Percentiles rank a stretch among this genome's conserved stretches.
phyloP scores from a whole-genome alignment of 345 rosid genomes.

The Eutrema yunnanense region DNA sequence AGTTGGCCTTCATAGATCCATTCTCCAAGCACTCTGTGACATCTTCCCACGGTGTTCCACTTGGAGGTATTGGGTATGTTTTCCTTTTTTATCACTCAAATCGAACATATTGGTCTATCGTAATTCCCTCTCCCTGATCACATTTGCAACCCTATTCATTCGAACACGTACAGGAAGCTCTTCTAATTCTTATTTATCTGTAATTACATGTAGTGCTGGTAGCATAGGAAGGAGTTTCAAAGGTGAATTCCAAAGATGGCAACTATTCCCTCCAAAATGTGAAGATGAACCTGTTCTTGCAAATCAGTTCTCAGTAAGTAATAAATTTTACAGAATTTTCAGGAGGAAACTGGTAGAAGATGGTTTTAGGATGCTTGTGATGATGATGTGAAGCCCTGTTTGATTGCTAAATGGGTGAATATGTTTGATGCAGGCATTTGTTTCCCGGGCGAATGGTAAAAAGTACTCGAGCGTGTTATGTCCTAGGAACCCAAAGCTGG shows the following conservation, averaged over 20 bases:
- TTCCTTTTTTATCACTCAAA: not conserved
- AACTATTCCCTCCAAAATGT: conserved; percentile 65
- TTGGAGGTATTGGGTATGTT: conserved; percentile 84
- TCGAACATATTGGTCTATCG: not conserved
- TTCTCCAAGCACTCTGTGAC: conserved; percentile 48
- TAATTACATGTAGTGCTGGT: conserved; percentile 46
- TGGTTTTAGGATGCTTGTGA: too few relatives aligned
- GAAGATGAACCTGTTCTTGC: conserved; percentile 74
- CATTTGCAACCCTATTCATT: not conserved
- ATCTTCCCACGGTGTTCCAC: conserved; percentile 71
- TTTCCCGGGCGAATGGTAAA: conserved; percentile 19
- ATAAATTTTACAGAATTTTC: not conserved
- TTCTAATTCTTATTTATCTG: too few relatives aligned
- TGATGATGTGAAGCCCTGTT: not conserved
- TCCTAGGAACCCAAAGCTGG: conserved; percentile 20
- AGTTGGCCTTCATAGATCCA: conserved; percentile 56
- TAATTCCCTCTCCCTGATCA: not conserved
- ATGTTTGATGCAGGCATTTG: conserved; percentile 26
- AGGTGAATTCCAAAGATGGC: conserved; percentile 92
- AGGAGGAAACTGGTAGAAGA: not conserved
- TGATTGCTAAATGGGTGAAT: not conserved
- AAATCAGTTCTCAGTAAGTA: conserved; percentile 96
- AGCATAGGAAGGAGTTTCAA: conserved; percentile 88
- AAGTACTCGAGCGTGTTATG: conserved; percentile 27
- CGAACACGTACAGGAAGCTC: too few relatives aligned